phyloP scores from a whole-genome alignment of 192 early-diverging fungal species.

The Gorgonomyces haynaldii region DNA sequence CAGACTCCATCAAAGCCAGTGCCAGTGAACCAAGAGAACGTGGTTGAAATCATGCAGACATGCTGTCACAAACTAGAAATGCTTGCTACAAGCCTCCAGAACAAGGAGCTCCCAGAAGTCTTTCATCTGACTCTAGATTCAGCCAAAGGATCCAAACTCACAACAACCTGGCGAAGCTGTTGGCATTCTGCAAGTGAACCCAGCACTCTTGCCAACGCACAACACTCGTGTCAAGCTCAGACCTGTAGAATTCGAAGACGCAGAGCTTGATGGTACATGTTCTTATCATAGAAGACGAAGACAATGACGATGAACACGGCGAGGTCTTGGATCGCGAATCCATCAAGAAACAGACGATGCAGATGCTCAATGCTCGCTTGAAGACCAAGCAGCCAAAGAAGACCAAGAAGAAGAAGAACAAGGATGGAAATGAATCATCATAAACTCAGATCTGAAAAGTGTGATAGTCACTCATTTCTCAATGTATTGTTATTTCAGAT shows the following conservation, averaged over 20 bases:
- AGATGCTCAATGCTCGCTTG: constrained; percentile 44
- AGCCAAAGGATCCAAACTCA: constrained; percentile 13
- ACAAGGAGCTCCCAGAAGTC: constrained; percentile 48
- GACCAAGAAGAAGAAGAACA: constrained; percentile 44
- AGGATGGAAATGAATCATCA: no score
- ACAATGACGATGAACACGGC: constrained; percentile 42
- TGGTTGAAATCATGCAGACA: constrained; percentile 28
- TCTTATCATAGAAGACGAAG: constrained; percentile 25
- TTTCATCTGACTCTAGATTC: not conserved
- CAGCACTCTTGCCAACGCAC: constrained; percentile 28
- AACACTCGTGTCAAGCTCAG: constrained; percentile 51
- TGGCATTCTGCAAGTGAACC: constrained; percentile 42
- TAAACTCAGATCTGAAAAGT: no score
- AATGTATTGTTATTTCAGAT: no score
- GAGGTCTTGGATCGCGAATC: constrained; percentile 49
- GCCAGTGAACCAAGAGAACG: constrained; percentile 23
- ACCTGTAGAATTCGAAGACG: constrained; percentile 47
- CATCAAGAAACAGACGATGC: constrained; percentile 50
- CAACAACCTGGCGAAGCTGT: constrained; percentile 35
- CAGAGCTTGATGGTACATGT: constrained; percentile 29
- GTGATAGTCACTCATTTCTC: no score
- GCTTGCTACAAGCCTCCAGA: constrained; percentile 25
- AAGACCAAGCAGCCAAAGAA: constrained; percentile 50
- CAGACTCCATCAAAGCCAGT: constrained; percentile 12
- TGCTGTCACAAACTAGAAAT: constrained; percentile 36